phyloP scores from a whole-genome alignment of 805 yeast genomes.

The Starmerella gropengiesseri region DNA sequence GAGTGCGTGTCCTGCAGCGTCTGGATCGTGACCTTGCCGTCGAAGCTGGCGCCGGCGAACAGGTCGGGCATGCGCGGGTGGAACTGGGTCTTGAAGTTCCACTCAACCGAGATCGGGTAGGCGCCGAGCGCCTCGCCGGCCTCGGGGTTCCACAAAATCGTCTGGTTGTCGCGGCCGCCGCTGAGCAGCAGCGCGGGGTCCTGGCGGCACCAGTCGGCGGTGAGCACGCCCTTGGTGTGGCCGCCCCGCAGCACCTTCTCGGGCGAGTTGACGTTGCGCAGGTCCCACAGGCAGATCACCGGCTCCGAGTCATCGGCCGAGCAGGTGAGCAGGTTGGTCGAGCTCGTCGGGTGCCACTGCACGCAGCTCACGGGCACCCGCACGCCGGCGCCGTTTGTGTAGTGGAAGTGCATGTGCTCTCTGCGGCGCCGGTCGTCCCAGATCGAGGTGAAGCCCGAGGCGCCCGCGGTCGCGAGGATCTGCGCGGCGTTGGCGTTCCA shows the following conservation, averaged over 20 bases:
- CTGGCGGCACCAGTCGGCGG: slow-evolving; percentile 85
- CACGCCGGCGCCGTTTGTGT: slow-evolving; percentile 37
- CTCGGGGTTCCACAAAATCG: slow-evolving; percentile 82
- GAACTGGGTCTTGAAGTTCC: slow-evolving; percentile 84
- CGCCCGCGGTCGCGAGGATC: slow-evolving; percentile 82
- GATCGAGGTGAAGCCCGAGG: slow-evolving; percentile 74
- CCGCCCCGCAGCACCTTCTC: slow-evolving; percentile 55
- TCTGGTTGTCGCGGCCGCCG: slow-evolving; percentile 85
- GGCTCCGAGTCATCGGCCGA: slow-evolving; percentile 66
- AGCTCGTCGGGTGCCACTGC: slow-evolving; percentile 88
- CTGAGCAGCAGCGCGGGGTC: slow-evolving; percentile 73
- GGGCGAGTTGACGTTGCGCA: slow-evolving; percentile 89
- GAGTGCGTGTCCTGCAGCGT: slow-evolving; percentile 68
- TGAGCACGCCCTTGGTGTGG: slow-evolving; percentile 77
- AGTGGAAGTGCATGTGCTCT: slow-evolving; percentile 77
- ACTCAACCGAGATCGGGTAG: slow-evolving; percentile 83
- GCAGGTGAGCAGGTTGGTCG: slow-evolving; percentile 81
- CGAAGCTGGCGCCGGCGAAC: slow-evolving; percentile 56
- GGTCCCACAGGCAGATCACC: slow-evolving; percentile 80
- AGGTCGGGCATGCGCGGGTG: slow-evolving; percentile 83
- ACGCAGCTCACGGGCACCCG: slow-evolving; percentile 69
- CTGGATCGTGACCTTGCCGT: slow-evolving; percentile 70
- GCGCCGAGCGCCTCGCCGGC: slow-evolving; percentile 64
- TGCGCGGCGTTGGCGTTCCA: slow-evolving; percentile 82
- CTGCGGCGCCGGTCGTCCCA: slow-evolving; percentile 87